Evolutionary conservation across 352 stramenopile genomes (phyloP), one percentile per base, ranked within the genome.

Genomic region (Phytopythium cucurbitacearum): DNA sequence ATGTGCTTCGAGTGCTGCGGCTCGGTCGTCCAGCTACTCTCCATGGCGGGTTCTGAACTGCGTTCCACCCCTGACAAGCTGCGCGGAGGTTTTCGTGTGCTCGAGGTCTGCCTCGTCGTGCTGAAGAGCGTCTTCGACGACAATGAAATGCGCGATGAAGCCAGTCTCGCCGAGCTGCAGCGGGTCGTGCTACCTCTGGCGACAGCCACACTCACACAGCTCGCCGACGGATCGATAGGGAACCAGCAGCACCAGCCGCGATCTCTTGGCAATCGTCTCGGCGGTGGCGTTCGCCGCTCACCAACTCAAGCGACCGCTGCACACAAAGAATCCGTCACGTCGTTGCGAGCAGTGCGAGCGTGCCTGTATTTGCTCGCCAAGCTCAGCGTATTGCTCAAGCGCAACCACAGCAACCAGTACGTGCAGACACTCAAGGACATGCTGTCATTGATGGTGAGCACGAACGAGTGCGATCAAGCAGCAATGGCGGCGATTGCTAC

Each of bases 1-100:
- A 76, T 89, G 56, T 76, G 70, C 32, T 76, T 86, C 34, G 74
- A 91, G 56, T 91, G 76, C 48, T 80, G 79, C 40, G 76, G 81
- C 8, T 84, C 78, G 1, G 57, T 85, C 33, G 57, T 89, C 13
- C 65, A 86, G n/a, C 59, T 89, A 13, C 45, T 87, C 12, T 11
- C 47, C n/a, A 45, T n/a, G 3, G 34, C 57, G 34, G 53, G 58
- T 1, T 33, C 45, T 0, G 45, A 40, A 8, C 16, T 40, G 12
- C 34, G 33, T 5, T 33, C 9, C 6, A 49, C 66, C 46, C 38
- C 12, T 40, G 62, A 57, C 34, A 51, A 66, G 48, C 32, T 51
- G 40, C 10, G 65, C 9, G 73, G 64, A 3, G 69, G 88, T 46
- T 44, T 85, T 35, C 78, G 81, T 10, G 70, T 89, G 21, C 51